These are phyloP conservation scores for Heliosperma pusillum DNA, from an alignment of 148 eudicot genomes.

Conservation along the genomic window DNA sequence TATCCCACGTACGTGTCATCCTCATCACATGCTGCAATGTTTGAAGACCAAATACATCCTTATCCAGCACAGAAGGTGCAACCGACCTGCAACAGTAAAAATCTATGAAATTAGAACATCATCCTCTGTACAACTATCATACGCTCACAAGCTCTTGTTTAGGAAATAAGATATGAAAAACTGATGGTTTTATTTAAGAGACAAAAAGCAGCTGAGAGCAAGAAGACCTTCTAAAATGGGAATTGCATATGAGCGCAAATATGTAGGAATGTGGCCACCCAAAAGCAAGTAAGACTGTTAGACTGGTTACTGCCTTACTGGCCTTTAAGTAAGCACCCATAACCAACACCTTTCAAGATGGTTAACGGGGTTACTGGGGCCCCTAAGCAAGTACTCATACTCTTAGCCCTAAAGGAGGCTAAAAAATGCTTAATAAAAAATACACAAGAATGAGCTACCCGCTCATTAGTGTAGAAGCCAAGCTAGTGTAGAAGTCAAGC, in stretches of 20 bases:
- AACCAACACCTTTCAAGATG: not conserved
- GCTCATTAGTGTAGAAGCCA: not conserved
- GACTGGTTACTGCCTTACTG: too few relatives aligned
- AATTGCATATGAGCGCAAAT: not conserved
- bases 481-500: not conserved
- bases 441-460: not conserved
- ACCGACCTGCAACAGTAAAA: constrained; percentile 56
- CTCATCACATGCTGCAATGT: constrained; percentile 83
- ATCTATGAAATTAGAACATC: constrained; percentile 3
- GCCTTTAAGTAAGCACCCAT: not conserved
- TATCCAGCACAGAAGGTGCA: constrained; percentile 74
- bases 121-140: not conserved
- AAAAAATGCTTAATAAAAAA: not conserved
- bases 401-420: not conserved
- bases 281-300: too few relatives aligned
- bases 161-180: not conserved
- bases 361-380: not conserved
- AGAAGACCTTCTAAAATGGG: not conserved
- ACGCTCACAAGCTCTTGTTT: not conserved
- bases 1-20: constrained; percentile 97
- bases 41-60: constrained; percentile 77
- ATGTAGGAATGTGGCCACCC: not conserved
- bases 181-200: not conserved
- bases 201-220: not conserved
- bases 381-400: not conserved